Evolutionary conservation across 495 filamentous ascomycete genomes (phyloP).

Genomic region (Podospora pseudocomata): DNA sequence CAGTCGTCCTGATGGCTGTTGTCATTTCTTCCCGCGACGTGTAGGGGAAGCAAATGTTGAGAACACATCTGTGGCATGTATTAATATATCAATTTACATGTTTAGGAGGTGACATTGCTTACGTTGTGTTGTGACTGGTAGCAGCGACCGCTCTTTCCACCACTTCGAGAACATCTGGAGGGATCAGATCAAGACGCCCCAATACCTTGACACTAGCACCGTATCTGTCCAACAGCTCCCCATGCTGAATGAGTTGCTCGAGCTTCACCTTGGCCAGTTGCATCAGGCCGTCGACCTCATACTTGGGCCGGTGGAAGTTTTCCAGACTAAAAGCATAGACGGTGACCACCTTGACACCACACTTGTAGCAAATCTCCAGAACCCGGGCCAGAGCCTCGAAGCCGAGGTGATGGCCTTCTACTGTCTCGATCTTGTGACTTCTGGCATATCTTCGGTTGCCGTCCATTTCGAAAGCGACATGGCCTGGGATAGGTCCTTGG

Average conservation of each 20-base stretch:
- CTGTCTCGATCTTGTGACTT: conserved; percentile 86
- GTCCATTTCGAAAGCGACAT: conserved; percentile 99
- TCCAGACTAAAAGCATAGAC: conserved; percentile 98
- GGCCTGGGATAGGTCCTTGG: conserved; percentile 86
- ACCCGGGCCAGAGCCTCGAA: conserved; percentile 94
- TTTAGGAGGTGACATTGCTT: conserved; percentile 17
- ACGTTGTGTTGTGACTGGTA: conserved; percentile 80
- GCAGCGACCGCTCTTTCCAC: conserved; percentile 77
- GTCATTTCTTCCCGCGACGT: conserved; percentile 96
- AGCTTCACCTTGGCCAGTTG: conserved; percentile 95
- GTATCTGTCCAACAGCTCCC: conserved; percentile 88
- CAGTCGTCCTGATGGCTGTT: conserved; percentile 80
- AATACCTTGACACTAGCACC: conserved; percentile 81
- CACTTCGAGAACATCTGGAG: conserved; percentile 80
- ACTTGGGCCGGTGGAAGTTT: conserved; percentile 97
- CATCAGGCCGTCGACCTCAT: conserved; percentile 97
- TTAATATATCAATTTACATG: neutral
- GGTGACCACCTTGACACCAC: conserved; percentile 89
- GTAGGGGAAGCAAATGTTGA: conserved; percentile 97
- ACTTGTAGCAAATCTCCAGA: conserved; percentile 96
- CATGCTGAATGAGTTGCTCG: conserved; percentile 84
- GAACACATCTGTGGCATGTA: conserved; percentile 54
- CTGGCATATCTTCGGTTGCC: conserved; percentile 90
- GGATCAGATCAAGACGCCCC: conserved; percentile 74
- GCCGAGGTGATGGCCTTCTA: conserved; percentile 94